These are phyloP conservation scores for Sphagnum tenellum DNA, from an alignment of 225 moss, liverwort and hornwort genomes.

Conservation along the genomic window DNA sequence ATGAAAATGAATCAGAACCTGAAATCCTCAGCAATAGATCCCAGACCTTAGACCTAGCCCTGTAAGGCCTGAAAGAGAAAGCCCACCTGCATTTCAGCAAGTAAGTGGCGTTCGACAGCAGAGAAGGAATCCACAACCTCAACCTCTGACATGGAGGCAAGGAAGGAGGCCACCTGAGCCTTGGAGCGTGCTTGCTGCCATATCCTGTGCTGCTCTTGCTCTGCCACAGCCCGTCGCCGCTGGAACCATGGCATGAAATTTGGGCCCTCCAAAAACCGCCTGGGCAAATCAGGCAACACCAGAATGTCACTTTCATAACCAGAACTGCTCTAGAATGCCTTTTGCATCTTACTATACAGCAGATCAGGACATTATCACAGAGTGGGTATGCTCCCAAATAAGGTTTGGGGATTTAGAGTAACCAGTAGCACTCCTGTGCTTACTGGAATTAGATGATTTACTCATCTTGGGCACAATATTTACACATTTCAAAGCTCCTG, in stretches of 20 bases:
- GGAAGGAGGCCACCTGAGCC: constrained; percentile 71
- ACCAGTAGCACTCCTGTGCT: too few relatives aligned
- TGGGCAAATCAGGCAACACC: constrained; percentile 16
- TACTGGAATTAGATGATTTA: too few relatives aligned
- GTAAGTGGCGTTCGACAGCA: constrained; percentile 88
- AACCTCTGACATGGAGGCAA: constrained; percentile 83
- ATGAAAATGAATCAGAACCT: neutral
- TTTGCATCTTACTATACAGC: too few relatives aligned
- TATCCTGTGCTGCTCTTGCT: constrained; percentile 94
- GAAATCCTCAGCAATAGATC: neutral
- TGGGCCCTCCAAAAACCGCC: constrained; percentile 85
- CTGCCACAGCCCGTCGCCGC: constrained; percentile 91
- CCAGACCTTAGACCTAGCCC: neutral
- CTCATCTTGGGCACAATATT: neutral
- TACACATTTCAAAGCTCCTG: too few relatives aligned
- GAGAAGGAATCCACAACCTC: constrained; percentile 91
- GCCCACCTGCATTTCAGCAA: constrained; percentile 73
- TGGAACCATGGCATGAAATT: constrained; percentile 99
- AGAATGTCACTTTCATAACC: neutral
- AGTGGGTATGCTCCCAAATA: too few relatives aligned
- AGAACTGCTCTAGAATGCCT: neutral
- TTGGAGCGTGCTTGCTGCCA: constrained; percentile 93
- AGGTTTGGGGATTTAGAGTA: too few relatives aligned
- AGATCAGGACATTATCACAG: too few relatives aligned
- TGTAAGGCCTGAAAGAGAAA: neutral